These are phyloP conservation scores for Ampelocalamus luodianensis DNA, from an alignment of 176 grass and related monocot species.

Conservation along the genomic window DNA sequence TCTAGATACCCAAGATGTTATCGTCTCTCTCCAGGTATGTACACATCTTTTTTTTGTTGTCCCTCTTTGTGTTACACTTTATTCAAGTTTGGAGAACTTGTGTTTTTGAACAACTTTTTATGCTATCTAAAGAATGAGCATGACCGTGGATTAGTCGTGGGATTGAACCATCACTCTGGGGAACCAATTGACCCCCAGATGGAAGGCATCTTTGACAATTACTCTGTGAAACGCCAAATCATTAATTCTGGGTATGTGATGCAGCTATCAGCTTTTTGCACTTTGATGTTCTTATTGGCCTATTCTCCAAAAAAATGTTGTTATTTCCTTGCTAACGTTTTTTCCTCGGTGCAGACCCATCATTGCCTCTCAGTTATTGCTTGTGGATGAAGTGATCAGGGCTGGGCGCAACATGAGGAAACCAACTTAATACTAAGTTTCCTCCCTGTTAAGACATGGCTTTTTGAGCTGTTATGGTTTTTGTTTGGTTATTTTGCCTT, in stretches of 20 bases:
- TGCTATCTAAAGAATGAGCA: slow-evolving; percentile 71
- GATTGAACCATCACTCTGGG: slow-evolving; percentile 80
- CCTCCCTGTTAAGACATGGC: background rate
- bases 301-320: background rate
- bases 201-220: slow-evolving; percentile 98
- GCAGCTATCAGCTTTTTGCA: background rate
- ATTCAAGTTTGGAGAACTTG: background rate
- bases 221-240: slow-evolving; percentile 85
- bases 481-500: slow-evolving; percentile 16
- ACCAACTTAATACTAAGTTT: slow-evolving; percentile 53
- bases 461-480: background rate
- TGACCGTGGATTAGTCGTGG: slow-evolving; percentile 75
- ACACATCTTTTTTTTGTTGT: background rate
- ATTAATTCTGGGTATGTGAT: slow-evolving; percentile 83
- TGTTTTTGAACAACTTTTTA: slow-evolving; percentile 14
- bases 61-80: background rate
- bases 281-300: background rate
- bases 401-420: slow-evolving; percentile 98
- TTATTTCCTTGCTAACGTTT: background rate
- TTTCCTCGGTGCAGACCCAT: slow-evolving; percentile 69
- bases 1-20: slow-evolving; percentile 85
- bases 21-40: slow-evolving; percentile 75
- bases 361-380: slow-evolving; percentile 85
- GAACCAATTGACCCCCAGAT: slow-evolving; percentile 91
- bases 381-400: slow-evolving; percentile 93